A percentile compares a stretch with the other conserved stretches of the same genome.
phyloP scores from a whole-genome alignment of 2,329 filamentous ascomycete genomes.

The Colletotrichum sp. region DNA sequence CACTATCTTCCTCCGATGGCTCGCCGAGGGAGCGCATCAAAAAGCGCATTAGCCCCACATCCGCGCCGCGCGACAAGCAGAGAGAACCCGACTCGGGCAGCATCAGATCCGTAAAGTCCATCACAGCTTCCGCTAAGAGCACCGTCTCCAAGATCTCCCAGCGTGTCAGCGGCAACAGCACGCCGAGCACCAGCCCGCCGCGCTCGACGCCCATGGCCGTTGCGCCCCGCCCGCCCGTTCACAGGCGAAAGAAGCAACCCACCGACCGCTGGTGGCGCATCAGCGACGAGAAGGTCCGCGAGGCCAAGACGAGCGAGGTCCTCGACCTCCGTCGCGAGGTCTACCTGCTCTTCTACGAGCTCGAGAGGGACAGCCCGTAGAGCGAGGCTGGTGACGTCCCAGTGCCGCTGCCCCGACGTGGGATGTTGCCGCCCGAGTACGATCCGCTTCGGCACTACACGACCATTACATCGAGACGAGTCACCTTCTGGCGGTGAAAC shows the following conservation, averaged over 20 bases:
- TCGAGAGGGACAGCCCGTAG: conserved; percentile 58
- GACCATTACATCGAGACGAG: neutral
- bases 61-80: conserved; percentile 34
- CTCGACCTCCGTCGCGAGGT: conserved; percentile 94
- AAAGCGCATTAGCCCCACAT: conserved; percentile 13
- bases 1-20: conserved; percentile 37
- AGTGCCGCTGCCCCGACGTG: neutral
- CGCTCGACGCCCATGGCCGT: conserved; percentile 25
- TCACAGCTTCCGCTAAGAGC: conserved; percentile 61
- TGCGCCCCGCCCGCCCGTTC: conserved; percentile 12
- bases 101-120: conserved; percentile 61
- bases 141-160: conserved; percentile 55
- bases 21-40: conserved; percentile 21
- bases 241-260: conserved; percentile 56
- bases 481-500: conserved; percentile 4
- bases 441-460: conserved; percentile 6
- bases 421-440: conserved; percentile 7
- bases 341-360: conserved; percentile 94
- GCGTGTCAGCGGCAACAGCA: conserved; percentile 30
- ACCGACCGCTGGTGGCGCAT: conserved; percentile 95
- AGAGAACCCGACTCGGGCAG: conserved; percentile 56
- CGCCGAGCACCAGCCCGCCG: conserved; percentile 22
- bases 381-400: conserved; percentile 22
- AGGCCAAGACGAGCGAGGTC: conserved; percentile 91
- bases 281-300: conserved; percentile 95